A percentile compares a stretch with the other conserved stretches of the same genome.
Conservation (phyloP, 208 protist genomes). For the Herpetomonas tarakana region DNA sequence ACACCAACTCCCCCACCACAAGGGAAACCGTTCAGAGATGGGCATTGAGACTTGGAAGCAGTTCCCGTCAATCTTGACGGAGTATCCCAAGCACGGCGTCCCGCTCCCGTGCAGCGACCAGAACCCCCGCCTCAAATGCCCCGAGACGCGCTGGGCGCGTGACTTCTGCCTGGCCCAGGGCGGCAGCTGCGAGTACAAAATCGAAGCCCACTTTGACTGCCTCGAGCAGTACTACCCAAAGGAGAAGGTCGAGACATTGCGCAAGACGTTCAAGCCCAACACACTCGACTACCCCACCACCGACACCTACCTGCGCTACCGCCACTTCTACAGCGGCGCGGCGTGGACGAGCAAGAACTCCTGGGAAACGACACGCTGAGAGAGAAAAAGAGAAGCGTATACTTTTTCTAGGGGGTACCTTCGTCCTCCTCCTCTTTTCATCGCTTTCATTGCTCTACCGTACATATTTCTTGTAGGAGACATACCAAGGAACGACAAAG, state of each 20-base stretch:
- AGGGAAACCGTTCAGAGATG: slow-evolving; percentile 28
- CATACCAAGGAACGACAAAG: too few relatives aligned
- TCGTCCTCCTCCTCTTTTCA: too few relatives aligned
- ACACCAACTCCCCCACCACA: too few relatives aligned
- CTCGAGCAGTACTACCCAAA: slow-evolving; percentile 80
- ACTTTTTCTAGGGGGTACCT: too few relatives aligned
- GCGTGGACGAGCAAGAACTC: slow-evolving; percentile 72
- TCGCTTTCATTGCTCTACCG: too few relatives aligned
- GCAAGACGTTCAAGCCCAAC: slow-evolving; percentile 81
- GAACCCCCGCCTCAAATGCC: slow-evolving; percentile 69
- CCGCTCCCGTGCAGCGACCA: slow-evolving; percentile 83
- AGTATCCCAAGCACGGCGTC: slow-evolving; percentile 77
- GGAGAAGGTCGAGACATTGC: slow-evolving; percentile 78
- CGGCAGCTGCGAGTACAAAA: slow-evolving; percentile 89
- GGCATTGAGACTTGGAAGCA: slow-evolving; percentile 85
- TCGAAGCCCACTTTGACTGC: slow-evolving; percentile 91
- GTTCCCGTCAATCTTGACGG: slow-evolving; percentile 66
- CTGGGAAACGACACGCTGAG: slow-evolving; percentile 71
- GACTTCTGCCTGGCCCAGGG: slow-evolving; percentile 84
- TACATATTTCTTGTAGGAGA: too few relatives aligned
- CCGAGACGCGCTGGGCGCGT: slow-evolving; percentile 79
- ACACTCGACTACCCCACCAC: slow-evolving; percentile 84
- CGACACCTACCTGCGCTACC: slow-evolving; percentile 83
- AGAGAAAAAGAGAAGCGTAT: slow-evolving; percentile 3
- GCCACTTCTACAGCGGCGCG: slow-evolving; percentile 74